Evolutionary conservation across 371 early-diverging fungal genomes (phyloP), one percentile per base, ranked within the genome.

Genomic region (Mortierella sp.): DNA sequence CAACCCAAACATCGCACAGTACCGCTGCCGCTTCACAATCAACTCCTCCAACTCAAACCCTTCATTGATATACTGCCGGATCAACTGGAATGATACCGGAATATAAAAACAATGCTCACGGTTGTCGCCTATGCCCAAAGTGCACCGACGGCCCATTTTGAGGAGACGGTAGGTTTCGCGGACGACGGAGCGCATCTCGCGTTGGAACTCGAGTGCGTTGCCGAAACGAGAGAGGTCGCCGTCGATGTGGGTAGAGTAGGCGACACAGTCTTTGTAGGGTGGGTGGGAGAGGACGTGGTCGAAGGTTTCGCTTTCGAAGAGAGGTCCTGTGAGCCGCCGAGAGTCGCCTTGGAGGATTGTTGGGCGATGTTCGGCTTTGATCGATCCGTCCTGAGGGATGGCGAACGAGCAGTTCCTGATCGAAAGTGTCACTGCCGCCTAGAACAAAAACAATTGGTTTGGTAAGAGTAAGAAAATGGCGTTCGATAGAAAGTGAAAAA

Each of bases 101-200:
- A 96, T 93, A 72, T 97, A 97, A 78, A 95, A 97, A 79, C 97
- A 96, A 73, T 96, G 95, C 63, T 96, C 95, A 29, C 95, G 90
- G 77, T 98, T 98, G 78, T 98, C 98, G 27, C 98, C 98, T 74
- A 98, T 97, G 0, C 98, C 97, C 12, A 98, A 86, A 0, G 97
- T 97, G 75, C 94, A 78, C 46, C 96, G 91, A 38, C 95, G 88
- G 12, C 91, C 91, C 90, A 90, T 91, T 77, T 96, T 96, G 16
- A 97, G 88, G 60, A 97, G 78, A n/a, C 96, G 92, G 65, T 83
- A 94, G 32, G 95, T 93, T 72, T 97, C 96, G 8, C 80, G 81
- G 0, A 93, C 92, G 7, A 97, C 97, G 27, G 91, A 90, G 1
- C 80, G 87, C 93, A 97, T 97, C 83, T 97, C 95, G 6, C 78